A percentile compares a stretch with the other conserved stretches of the same genome.
phyloP scores from a whole-genome alignment of 495 filamentous ascomycete species.

The Hypoxylon trugodes region DNA sequence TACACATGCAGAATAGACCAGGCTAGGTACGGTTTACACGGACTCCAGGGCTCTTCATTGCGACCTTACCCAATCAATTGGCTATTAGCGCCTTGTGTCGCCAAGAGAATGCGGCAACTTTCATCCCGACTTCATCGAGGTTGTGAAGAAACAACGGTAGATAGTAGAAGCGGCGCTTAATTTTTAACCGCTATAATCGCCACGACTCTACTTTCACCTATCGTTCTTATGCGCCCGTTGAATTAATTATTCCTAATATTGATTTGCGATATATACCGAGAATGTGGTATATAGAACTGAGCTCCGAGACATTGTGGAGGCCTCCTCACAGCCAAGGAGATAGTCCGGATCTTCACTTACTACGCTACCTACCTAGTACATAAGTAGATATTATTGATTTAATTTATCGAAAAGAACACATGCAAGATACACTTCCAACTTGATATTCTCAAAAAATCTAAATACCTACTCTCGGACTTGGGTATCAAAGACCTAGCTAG shows the following conservation, averaged over 20 bases:
- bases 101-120: conserved; percentile 6
- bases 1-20: neutral
- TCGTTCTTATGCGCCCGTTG: neutral
- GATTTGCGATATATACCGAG: no score
- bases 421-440: neutral
- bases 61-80: conserved; percentile 4
- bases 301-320: no score
- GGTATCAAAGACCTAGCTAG: neutral
- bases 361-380: no score
- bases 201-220: neutral
- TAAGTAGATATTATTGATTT: no score
- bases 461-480: no score
- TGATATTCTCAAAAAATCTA: neutral
- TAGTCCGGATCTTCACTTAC: no score
- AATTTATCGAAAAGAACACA: no score
- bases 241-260: neutral
- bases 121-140: neutral
- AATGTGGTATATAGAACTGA: no score
- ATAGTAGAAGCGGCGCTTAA: conserved; percentile 3
- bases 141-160: neutral
- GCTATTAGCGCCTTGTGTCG: neutral
- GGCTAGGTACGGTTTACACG: neutral
- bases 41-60: no score
- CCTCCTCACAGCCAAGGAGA: no score
- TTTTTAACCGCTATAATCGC: neutral